These are phyloP conservation scores for Neospora caninum DNA, from an alignment of 169 alveolate species.

Conservation along the genomic window DNA sequence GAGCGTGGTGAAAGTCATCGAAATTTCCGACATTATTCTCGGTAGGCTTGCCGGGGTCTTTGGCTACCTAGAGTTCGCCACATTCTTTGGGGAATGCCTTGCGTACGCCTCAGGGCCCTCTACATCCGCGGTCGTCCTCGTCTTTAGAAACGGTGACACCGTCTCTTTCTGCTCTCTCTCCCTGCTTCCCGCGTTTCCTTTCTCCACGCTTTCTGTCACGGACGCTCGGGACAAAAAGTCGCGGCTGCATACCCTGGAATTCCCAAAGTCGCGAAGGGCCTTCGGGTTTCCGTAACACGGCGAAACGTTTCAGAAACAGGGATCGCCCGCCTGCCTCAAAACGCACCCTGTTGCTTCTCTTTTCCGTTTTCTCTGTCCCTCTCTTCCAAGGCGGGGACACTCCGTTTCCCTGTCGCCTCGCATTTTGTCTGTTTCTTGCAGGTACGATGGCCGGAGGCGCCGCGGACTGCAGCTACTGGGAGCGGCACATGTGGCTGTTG, in stretches of 20 bases:
- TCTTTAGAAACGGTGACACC: neutral
- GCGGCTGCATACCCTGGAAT: too few relatives aligned
- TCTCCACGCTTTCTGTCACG: too few relatives aligned
- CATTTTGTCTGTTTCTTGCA: neutral
- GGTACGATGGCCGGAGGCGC: slow-evolving; percentile 99
- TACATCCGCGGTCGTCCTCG: neutral
- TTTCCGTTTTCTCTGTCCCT: neutral
- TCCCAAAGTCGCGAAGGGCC: too few relatives aligned
- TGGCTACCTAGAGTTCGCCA: neutral
- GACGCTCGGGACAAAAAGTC: too few relatives aligned
- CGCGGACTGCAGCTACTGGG: slow-evolving; percentile 99
- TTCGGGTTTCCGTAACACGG: too few relatives aligned
- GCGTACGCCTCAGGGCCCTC: slow-evolving; percentile 37
- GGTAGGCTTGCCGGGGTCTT: slow-evolving; percentile 76
- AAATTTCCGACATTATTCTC: slow-evolving; percentile 94
- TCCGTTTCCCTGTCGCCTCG: neutral
- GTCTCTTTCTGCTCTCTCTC: neutral
- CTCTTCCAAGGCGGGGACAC: neutral
- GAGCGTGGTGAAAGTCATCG: slow-evolving; percentile 95
- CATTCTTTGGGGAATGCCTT: neutral
- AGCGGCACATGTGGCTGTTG: slow-evolving; percentile 91
- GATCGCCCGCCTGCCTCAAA: too few relatives aligned
- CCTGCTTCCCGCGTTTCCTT: too few relatives aligned
- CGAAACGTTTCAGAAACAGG: too few relatives aligned
- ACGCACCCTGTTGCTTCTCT: neutral